Evolutionary conservation across 169 alveolate species (phyloP).

Genomic region (Plasmodium gonderi): DNA sequence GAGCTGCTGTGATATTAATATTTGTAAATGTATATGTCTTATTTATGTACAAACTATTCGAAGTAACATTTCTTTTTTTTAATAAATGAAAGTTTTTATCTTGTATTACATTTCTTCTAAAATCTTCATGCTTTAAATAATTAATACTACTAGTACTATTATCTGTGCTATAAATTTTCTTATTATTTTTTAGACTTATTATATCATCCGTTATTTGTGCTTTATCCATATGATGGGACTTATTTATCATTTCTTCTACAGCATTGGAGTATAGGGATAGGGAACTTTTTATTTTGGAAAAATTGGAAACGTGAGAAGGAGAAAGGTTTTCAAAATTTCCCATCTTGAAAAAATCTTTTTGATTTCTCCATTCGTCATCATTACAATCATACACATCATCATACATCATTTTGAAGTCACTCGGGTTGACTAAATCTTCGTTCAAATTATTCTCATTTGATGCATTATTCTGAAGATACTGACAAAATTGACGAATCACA

Average conservation of each 20-base stretch:
- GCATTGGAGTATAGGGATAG: slow-evolving; percentile 33
- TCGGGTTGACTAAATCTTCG: slow-evolving; percentile 32
- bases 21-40: slow-evolving; percentile 47
- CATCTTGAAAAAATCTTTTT: neutral
- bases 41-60: slow-evolving; percentile 39
- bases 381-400: slow-evolving; percentile 5
- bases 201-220: slow-evolving; percentile 5
- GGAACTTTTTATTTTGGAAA: neutral
- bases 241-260: slow-evolving; percentile 10
- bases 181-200: slow-evolving; percentile 8
- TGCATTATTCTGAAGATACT: slow-evolving; percentile 58
- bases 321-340: neutral
- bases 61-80: slow-evolving; percentile 53
- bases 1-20: slow-evolving; percentile 56
- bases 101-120: slow-evolving; percentile 4
- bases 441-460: slow-evolving; percentile 38
- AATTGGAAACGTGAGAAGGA: neutral
- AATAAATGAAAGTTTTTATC: slow-evolving; percentile 41
- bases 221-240: neutral
- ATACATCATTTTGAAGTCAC: neutral
- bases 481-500: slow-evolving; percentile 75
- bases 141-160: neutral
- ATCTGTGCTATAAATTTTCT: neutral
- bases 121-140: neutral
- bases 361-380: slow-evolving; percentile 32